Conservation (phyloP, 2,329 filamentous ascomycete species). For the Alternaria solani region DNA sequence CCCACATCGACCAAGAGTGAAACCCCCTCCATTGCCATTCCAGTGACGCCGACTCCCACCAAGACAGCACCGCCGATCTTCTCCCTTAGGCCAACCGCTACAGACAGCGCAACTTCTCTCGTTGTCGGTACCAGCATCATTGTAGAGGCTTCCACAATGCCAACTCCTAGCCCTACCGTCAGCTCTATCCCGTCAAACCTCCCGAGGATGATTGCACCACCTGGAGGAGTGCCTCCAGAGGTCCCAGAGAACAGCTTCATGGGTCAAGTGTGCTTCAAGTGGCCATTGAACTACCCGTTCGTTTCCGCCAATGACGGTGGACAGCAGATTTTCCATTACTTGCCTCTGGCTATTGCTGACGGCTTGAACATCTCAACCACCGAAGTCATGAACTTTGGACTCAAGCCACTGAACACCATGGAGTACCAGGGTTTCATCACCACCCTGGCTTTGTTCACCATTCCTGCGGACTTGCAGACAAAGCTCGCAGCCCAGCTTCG, state of each 20-base stretch:
- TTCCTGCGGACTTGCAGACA: conserved; percentile 57
- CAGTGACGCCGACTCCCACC: conserved; percentile 27
- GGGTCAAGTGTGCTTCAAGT: conserved; percentile 86
- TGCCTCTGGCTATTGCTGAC: conserved; percentile 75
- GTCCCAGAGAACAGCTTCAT: conserved; percentile 71
- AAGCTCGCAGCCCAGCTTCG: conserved; percentile 73
- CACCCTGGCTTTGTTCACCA: conserved; percentile 69
- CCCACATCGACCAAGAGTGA: conserved; percentile 12
- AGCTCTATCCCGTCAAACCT: conserved; percentile 70
- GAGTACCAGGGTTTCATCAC: conserved; percentile 77
- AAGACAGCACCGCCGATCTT: conserved; percentile 41
- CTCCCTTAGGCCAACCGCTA: conserved; percentile 58
- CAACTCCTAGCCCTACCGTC: conserved; percentile 53
- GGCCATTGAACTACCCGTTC: conserved; percentile 82
- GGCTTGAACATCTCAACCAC: conserved; percentile 61
- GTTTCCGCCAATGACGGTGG: conserved; percentile 76
- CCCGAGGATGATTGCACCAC: conserved; percentile 78
- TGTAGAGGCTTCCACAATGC: conserved; percentile 60
- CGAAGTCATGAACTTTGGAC: conserved; percentile 71
- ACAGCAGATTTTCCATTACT: conserved; percentile 81
- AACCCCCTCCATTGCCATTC: conserved; percentile 24
- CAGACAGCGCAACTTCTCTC: conserved; percentile 54
- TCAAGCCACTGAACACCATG: conserved; percentile 79
- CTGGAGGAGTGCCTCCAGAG: conserved; percentile 61
- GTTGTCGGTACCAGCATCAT: conserved; percentile 70